Base-by-base conservation (phyloP, 352 stramenopile genomes). In the Globisporangium irregulare region DNA sequence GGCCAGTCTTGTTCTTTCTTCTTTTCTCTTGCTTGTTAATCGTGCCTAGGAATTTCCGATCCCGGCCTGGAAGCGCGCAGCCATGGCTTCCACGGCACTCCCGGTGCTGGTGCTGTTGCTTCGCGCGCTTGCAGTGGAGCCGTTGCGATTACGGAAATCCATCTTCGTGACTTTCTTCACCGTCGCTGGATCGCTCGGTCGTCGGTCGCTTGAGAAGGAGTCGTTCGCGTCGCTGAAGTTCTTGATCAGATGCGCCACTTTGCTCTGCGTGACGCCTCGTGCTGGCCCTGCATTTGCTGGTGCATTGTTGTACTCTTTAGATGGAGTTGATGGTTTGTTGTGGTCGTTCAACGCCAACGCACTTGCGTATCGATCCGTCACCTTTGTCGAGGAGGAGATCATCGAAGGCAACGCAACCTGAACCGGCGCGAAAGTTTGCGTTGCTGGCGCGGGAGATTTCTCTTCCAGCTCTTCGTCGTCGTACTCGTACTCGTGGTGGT, bases 191-290 rank as follows among this genome's bases (percentile, higher is more conserved):
- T 71, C 77, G 34, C 70, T 69, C n/a, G 73, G 64, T 46, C 25
- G 54, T 53, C 57, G 29, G 18, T 59, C 55, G n/a, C 61, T 71
- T 43, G 29, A n/a, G 1, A 36, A 32, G 8, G 61, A 59, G 48
- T 69, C 59, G 27, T 70, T 68, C 27, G 67, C 71, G 29, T 80
- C 76, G 4, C 36, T 51, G 34, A 89, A 92, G 71, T 89, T 92
- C 73, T 90, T 90, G 72, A 90, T 90, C 63, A 92, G 68, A 64
- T 83, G 73, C 27, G 84, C 81, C 27, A 92, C 75, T 53, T 89
- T 89, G 70, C 71, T 89, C 34, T 70, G 78, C 36, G 67, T 72
- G 18, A 12, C 14, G 18, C 38, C 38, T 62, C 53, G 51, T 10
- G 36, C 24, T 6, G 38, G 36, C 18, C n/a, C 36, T 57, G 69